Base-by-base conservation (phyloP, 495 filamentous ascomycete species). In the Oleoguttula mirabilis region DNA sequence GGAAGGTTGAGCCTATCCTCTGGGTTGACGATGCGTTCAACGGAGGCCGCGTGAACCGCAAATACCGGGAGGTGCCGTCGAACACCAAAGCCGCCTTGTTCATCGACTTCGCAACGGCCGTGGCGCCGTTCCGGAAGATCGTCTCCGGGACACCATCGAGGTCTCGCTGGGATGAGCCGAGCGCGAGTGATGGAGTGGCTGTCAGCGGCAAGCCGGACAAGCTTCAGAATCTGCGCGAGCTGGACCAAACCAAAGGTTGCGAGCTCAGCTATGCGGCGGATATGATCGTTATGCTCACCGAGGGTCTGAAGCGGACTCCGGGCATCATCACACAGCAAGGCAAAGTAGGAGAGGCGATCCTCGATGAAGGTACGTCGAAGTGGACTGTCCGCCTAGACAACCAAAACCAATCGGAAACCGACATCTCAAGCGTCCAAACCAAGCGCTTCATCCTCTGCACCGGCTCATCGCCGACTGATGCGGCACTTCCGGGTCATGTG, bases 401-500 rank as follows among this genome's bases (percentile, higher is more conserved):
- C 15, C 16, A n/a, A 10, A 22, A 32, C 3, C 2, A 20, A 10
- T 17, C 21, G 7, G 28, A 14, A 1, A 21, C 34, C 14, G 28
- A 14, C 20, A 45, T 35, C n/a, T 32, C n/a, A 4, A 38, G 28
- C 20, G 47, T 33, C 11, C 30, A 30, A 15, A 38, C 48, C 7
- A 40, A 48, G 10, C 57, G 66, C 20, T 53, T 79, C 10, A 67
- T 76, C 30, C 66, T 77, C 43, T 77, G 73, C 61, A 79, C 75
- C 10, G 75, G 75, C 39, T 64, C 71, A 2, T 60, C 60, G 32
- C 75, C 75, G 11, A 69, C 63, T 15, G 47, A 60, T 10, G 48
- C 66, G 1, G 63, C 72, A 1, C 43, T 66, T 15, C 65, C 66
- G 0, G 48, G 64, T 16, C 45, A 48, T 4, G 55, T 55, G 20